Conservation (phyloP, 352 stramenopile genomes). For the Phytophthora nicotianae region DNA sequence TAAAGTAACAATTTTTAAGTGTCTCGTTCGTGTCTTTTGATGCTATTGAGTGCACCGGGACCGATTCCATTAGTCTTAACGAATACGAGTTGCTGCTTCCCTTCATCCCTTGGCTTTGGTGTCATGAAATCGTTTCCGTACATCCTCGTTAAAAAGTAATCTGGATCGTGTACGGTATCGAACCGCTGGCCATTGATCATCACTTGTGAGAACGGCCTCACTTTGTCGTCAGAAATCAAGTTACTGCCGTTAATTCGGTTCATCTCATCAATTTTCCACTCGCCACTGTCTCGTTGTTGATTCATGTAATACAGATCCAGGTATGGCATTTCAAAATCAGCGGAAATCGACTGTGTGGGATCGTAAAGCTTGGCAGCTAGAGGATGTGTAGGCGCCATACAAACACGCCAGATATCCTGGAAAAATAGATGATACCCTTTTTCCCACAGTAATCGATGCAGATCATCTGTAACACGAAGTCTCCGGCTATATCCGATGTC, state of each 20-base stretch:
- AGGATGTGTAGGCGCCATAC: slow-evolving; percentile 32
- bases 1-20: background rate
- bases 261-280: slow-evolving; percentile 27
- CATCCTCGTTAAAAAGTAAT: slow-evolving; percentile 40
- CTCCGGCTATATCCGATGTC: slow-evolving; percentile 45
- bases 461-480: slow-evolving; percentile 39
- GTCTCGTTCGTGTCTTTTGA: too few relatives aligned
- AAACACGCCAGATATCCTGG: slow-evolving; percentile 45
- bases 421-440: slow-evolving; percentile 65
- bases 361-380: slow-evolving; percentile 45
- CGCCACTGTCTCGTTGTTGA: slow-evolving; percentile 19
- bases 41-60: too few relatives aligned
- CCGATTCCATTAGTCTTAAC: background rate
- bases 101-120: slow-evolving; percentile 32
- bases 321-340: slow-evolving; percentile 35
- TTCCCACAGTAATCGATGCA: slow-evolving; percentile 14
- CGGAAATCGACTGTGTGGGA: slow-evolving; percentile 10
- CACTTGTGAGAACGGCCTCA: slow-evolving; percentile 35
- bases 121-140: slow-evolving; percentile 44
- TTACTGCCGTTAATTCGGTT: slow-evolving; percentile 16
- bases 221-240: slow-evolving; percentile 24
- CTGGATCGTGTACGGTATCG: slow-evolving; percentile 41
- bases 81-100: too few relatives aligned
- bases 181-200: slow-evolving; percentile 44
- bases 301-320: slow-evolving; percentile 45